Base-by-base conservation (phyloP, 2,329 filamentous ascomycete species). In the Thermothelomyces thermophilus region DNA sequence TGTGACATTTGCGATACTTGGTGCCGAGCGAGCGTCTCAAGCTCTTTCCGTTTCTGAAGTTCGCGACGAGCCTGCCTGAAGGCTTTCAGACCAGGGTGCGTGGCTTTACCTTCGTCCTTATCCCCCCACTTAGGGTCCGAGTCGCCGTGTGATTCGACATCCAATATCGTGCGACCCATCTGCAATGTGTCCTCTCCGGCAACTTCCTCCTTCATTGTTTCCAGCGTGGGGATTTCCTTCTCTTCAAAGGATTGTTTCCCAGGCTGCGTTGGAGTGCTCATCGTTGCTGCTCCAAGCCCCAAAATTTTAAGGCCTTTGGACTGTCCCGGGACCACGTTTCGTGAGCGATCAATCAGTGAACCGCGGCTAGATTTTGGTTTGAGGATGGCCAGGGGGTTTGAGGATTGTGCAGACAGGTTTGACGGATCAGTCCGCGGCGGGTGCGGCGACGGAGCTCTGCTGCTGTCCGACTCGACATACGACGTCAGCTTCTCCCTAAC, bases 401-500 rank as follows among this genome's bases (percentile, higher is more conserved):
- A 41, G 3, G 54, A 33, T 22, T 51, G 52, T 9, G 34, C n/a
- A 3, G 62, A 52, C 41, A 64, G 28, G 37, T 69, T 50, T 41
- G 63, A 53, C 5, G 62, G 57, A 30, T 73, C 69, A 11, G 63
- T 50, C 41, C 64, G 60, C 55, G 66, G 24, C 50, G 66, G 33
- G 48, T 67, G 57, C 19, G 74, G 71, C 3, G 73, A 74, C 37
- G 70, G 72, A 41, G 68, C 57, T 35, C 63, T 68, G 40, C 73
- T 72, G 54, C 68, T 73, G 33, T 87, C 82, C 2, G 76, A 75
- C 58, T 86, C 83, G 0, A 80, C 81, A 55, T 83, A 84, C 0
- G 79, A 84, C 7, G 81, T 86, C 39, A 90, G 70, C 57, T 81
- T 84, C 64, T 90, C 85, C 45, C 87, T 82, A 7, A 90, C 84